These are phyloP conservation scores for Colletotrichum falcatum DNA, from an alignment of 2,329 filamentous ascomycete genomes.

Conservation along the genomic window DNA sequence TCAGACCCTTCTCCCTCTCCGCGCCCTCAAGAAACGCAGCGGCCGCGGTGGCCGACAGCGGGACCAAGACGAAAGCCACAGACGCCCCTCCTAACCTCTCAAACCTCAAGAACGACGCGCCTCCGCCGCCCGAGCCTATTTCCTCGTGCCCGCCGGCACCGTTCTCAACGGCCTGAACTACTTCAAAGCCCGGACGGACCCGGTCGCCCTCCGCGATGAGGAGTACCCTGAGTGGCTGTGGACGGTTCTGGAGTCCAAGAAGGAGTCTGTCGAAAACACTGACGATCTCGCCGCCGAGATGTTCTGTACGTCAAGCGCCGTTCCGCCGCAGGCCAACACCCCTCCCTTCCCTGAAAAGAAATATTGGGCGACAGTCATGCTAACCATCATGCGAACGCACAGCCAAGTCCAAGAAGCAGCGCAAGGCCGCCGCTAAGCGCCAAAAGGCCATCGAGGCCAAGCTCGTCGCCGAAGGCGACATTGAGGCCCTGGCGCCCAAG, in stretches of 20 bases:
- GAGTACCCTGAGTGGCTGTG: constrained; percentile 88
- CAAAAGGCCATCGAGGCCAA: constrained; percentile 67
- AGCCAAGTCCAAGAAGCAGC: constrained; percentile 90
- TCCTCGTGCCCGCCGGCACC: constrained; percentile 75
- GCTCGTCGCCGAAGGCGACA: constrained; percentile 73
- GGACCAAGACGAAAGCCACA: constrained; percentile 50
- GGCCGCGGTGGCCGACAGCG: constrained; percentile 39
- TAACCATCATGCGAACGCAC: constrained; percentile 4
- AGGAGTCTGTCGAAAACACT: constrained; percentile 62
- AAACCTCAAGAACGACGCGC: constrained; percentile 46
- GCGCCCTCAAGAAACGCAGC: constrained; percentile 40
- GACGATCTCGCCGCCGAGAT: constrained; percentile 75
- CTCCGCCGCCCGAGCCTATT: constrained; percentile 45
- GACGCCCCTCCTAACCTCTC: constrained; percentile 48
- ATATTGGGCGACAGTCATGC: not conserved
- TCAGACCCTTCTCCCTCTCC: constrained; percentile 57
- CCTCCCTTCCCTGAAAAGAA: not conserved
- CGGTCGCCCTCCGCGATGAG: constrained; percentile 77
- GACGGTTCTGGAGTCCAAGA: constrained; percentile 74
- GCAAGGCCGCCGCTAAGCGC: constrained; percentile 76
- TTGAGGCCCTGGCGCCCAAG: constrained; percentile 74
- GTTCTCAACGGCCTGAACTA: constrained; percentile 81
- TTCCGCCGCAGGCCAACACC: not conserved
- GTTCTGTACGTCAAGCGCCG: constrained; percentile 73
- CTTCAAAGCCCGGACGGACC: constrained; percentile 78